Evolutionary conservation across 257 asterid species (phyloP).

Genomic region (Salvia splendens): DNA sequence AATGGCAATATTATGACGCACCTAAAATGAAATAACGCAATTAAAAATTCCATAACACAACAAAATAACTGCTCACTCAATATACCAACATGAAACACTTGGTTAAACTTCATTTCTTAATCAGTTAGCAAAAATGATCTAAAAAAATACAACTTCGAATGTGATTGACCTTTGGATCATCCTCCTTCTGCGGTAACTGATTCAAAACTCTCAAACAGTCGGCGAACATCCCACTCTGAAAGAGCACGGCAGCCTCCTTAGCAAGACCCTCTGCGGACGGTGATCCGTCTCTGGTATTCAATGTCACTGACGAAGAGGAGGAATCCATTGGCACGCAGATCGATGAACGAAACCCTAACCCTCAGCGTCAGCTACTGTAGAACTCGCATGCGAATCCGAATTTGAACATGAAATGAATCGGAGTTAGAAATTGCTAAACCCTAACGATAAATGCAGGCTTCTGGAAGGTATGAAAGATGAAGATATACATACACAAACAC

Average conservation of each 20-base stretch:
- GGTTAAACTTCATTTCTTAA: not conserved
- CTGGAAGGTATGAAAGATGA: constrained; percentile 3
- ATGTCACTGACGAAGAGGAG: constrained; percentile 42
- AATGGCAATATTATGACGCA: constrained; percentile 69
- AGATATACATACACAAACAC: not conserved
- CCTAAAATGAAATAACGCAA: constrained; percentile 40
- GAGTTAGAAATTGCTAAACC: constrained; percentile 45
- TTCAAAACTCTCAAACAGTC: constrained; percentile 67
- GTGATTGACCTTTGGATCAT: constrained; percentile 70
- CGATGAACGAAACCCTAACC: constrained; percentile 41
- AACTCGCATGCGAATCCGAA: constrained; percentile 51
- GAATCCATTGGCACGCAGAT: constrained; percentile 74
- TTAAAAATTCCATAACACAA: constrained; percentile 4
- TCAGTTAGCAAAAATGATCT: not conserved
- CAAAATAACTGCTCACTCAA: not conserved
- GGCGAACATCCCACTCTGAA: constrained; percentile 65
- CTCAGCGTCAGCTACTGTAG: constrained; percentile 29
- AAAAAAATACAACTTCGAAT: not conserved
- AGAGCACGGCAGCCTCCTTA: constrained; percentile 73
- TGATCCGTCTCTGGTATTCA: constrained; percentile 35
- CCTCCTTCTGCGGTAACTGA: constrained; percentile 59
- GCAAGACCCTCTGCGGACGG: constrained; percentile 57
- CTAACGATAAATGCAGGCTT: constrained; percentile 42
- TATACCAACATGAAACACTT: not conserved
- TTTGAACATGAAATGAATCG: not conserved